Evolutionary conservation across 1,284 basidiomycete genomes (phyloP), one percentile per base, ranked within the genome.

Genomic region (Amylostereum areolatum): DNA sequence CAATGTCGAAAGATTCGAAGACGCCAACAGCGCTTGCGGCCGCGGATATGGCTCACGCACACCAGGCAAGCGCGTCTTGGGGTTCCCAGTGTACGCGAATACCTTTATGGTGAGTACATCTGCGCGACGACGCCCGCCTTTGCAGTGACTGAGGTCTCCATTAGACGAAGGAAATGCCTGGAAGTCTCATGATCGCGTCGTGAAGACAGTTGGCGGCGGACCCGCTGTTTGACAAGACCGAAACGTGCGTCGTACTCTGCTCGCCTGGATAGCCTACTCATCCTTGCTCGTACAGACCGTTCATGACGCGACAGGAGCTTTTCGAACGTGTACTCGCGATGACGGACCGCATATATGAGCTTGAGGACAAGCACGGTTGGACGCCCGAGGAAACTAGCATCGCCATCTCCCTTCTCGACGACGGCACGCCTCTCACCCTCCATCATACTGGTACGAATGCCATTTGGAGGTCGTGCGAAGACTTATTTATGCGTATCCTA

Each of bases 191-290:
- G 56, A 72, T 27, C 66, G 66, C 33, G 64, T 90, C 6, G 69
- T 78, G 10, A 52, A 62, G 2, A 54, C 85, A n/a, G 11, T 63
- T 90, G 47, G 66, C 71, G 30, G 62, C 66, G 2, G 86, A 90
- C 52, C 74, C 78, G 0, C 64, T 71, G 3, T 89, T 91, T 54
- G 78, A 85, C 64, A 89, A 87, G 62, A 68, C 74, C 0, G 63
- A 70, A 48, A 75, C 77, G 81, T 81, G 53, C 42, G 62, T 51
- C 10, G 5, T 33, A 3, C 11, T 25, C 10, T 2, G 11, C 29
- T 34, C 43, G 33, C 25, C 28, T 9, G 18, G 18, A 3, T 12
- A 2, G 11, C 29, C 7, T 39, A 27, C 43, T 18, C 18, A 18
- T 28, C n/a, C 12, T 37, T 29, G 31, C 12, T 44, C 33, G 28